phyloP scores from a whole-genome alignment of 345 rosid species.

The Tarenaya hassleriana region DNA sequence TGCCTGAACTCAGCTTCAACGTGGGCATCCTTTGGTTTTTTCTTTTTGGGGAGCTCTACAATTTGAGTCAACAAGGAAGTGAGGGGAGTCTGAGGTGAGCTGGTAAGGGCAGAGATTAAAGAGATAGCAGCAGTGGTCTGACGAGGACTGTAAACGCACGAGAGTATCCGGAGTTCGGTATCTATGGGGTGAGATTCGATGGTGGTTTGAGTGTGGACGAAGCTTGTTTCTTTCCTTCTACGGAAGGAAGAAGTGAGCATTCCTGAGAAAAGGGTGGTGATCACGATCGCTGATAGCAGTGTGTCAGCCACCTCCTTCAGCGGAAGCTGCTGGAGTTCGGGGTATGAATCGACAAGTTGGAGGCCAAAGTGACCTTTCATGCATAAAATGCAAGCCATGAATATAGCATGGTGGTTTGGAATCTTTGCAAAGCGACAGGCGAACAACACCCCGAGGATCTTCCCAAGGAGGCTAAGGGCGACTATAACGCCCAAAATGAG shows the following conservation, averaged over 20 bases:
- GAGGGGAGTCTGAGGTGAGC: conserved; percentile 37
- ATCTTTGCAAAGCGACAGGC: conserved; percentile 47
- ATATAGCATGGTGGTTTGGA: conserved; percentile 44
- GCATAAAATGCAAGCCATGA: conserved; percentile 51
- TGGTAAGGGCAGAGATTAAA: conserved; percentile 45
- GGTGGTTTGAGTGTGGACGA: conserved; percentile 36
- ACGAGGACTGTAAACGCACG: conserved; percentile 69
- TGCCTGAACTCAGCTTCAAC: conserved; percentile 52
- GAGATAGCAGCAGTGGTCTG: conserved; percentile 54
- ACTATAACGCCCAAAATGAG: conserved; percentile 31
- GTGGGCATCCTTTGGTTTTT: conserved; percentile 41
- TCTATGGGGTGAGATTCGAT: conserved; percentile 44
- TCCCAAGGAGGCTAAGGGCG: conserved; percentile 38
- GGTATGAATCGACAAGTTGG: conserved; percentile 30
- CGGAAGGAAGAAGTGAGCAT: conserved; percentile 37
- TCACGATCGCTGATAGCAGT: conserved; percentile 42
- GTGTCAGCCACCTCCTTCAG: conserved; percentile 24
- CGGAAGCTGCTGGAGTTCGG: not conserved
- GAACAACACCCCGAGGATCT: conserved; percentile 49
- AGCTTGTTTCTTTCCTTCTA: conserved; percentile 33
- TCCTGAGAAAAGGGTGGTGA: conserved; percentile 56
- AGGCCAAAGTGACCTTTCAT: conserved; percentile 70
- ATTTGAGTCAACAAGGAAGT: conserved; percentile 62
- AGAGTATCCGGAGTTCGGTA: conserved; percentile 55
- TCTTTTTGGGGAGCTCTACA: conserved; percentile 65